Percentiles rank a stretch among this genome's conserved stretches.
phyloP scores from a whole-genome alignment of 1,284 basidiomycete species.

The Kwoniella shivajii region DNA sequence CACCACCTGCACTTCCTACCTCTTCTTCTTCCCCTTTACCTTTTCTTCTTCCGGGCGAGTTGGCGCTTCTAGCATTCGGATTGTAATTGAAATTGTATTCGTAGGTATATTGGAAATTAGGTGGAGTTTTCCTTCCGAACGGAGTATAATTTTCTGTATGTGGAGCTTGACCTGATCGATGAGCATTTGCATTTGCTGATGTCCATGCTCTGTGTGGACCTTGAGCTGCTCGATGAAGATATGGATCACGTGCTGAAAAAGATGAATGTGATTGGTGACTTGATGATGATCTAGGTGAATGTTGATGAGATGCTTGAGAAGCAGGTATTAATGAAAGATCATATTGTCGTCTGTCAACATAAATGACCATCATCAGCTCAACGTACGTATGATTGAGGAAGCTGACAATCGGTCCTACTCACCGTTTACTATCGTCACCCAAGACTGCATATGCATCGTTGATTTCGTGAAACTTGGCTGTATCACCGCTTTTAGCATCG shows the following conservation, averaged over 20 bases:
- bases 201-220: slow-evolving; percentile 36
- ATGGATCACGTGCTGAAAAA: slow-evolving; percentile 20
- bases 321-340: slow-evolving; percentile 25
- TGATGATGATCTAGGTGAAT: neutral
- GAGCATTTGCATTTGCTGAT: slow-evolving; percentile 9
- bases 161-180: neutral
- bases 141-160: slow-evolving; percentile 23
- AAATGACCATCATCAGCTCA: neutral
- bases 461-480: slow-evolving; percentile 47
- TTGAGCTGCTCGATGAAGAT: slow-evolving; percentile 19
- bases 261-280: slow-evolving; percentile 8
- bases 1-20: slow-evolving; percentile 26
- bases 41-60: slow-evolving; percentile 2
- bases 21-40: slow-evolving; percentile 9
- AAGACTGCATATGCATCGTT: slow-evolving; percentile 52
- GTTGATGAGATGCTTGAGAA: slow-evolving; percentile 10
- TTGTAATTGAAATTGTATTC: slow-evolving; percentile 13
- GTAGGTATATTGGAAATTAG: slow-evolving; percentile 17
- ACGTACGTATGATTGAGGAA: too few species aligned
- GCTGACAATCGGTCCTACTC: too few species aligned
- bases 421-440: slow-evolving; percentile 47
- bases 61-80: slow-evolving; percentile 13
- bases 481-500: slow-evolving; percentile 48
- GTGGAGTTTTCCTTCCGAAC: slow-evolving; percentile 31
- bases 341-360: slow-evolving; percentile 30